These are phyloP conservation scores for Brasilioporus rufonigricans DNA, from an alignment of 768 basidiomycete species.

Conservation along the genomic window DNA sequence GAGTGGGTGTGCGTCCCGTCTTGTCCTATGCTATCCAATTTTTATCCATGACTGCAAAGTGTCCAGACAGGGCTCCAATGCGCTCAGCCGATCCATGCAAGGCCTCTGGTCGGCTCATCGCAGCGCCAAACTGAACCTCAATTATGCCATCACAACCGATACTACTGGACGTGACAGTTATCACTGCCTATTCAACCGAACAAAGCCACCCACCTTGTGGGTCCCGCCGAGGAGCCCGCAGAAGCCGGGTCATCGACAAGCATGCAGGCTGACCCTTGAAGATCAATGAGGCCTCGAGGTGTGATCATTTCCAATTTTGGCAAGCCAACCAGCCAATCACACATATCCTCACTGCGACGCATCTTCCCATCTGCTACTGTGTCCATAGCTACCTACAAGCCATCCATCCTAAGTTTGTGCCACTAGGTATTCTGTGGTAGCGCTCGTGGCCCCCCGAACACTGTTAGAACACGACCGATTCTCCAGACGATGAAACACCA, in stretches of 20 bases:
- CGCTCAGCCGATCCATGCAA: background rate
- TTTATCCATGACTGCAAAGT: background rate
- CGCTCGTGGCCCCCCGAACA: too few species aligned
- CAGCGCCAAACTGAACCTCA: background rate
- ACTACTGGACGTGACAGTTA: background rate
- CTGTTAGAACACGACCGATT: too few species aligned
- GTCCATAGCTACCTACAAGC: too few species aligned
- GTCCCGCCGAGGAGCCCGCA: background rate
- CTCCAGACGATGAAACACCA: too few species aligned
- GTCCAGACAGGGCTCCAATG: background rate
- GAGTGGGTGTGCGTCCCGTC: conserved; percentile 23
- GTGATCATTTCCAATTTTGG: too few species aligned
- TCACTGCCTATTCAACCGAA: background rate
- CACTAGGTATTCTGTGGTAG: too few species aligned
- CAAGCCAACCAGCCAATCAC: too few species aligned
- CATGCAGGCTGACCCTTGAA: background rate
- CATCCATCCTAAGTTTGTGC: too few species aligned
- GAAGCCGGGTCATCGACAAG: background rate
- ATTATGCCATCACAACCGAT: background rate
- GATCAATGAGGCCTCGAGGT: too few species aligned
- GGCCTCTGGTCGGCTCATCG: background rate
- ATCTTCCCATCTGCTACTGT: too few species aligned
- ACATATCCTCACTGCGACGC: too few species aligned
- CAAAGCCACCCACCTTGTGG: background rate
- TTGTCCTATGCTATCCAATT: background rate